Conservation (phyloP, 768 basidiomycete species). For the Termitomyces sp. region DNA sequence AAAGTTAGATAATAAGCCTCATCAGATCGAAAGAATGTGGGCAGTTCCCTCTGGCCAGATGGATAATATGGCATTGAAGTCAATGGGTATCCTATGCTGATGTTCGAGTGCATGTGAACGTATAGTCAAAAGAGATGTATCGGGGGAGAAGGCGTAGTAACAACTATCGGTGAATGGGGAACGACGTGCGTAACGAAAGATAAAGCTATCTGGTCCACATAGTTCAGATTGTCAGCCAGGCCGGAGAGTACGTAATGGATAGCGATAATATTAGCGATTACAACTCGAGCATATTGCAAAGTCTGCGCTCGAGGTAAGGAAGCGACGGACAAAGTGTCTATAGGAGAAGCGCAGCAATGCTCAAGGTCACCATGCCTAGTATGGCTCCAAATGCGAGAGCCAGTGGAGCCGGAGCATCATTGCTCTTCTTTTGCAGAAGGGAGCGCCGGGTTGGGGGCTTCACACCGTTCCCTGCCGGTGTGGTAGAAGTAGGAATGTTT, state of each 20-base stretch:
- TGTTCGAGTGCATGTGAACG: conserved; percentile 8
- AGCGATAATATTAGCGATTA: conserved; percentile 14
- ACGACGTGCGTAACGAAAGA: conserved; percentile 3
- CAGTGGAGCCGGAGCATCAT: conserved; percentile 18
- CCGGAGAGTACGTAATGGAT: conserved; percentile 11
- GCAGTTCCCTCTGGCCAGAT: neutral
- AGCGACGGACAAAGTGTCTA: conserved; percentile 16
- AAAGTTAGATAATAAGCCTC: neutral
- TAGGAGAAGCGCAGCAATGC: conserved; percentile 24
- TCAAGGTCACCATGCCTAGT: conserved; percentile 22
- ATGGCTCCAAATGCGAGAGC: conserved; percentile 20
- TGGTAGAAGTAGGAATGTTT: conserved; percentile 32
- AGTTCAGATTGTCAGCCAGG: conserved; percentile 11
- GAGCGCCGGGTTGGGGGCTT: conserved; percentile 12
- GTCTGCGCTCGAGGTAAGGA: conserved; percentile 7
- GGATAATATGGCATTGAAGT: conserved; percentile 2
- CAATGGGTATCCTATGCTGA: conserved; percentile 18
- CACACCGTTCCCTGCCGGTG: conserved; percentile 16
- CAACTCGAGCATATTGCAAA: conserved; percentile 5
- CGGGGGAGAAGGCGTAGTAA: neutral
- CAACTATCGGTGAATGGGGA: conserved; percentile 1
- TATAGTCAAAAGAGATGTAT: neutral
- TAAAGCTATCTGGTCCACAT: conserved; percentile 10
- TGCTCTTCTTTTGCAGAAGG: conserved; percentile 17
- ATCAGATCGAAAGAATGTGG: conserved; percentile 1